A percentile compares a stretch with the other conserved stretches of the same genome.
Evolutionary conservation across 2,329 filamentous ascomycete species (phyloP).

Genomic region (Fonsecaea pugnacius): DNA sequence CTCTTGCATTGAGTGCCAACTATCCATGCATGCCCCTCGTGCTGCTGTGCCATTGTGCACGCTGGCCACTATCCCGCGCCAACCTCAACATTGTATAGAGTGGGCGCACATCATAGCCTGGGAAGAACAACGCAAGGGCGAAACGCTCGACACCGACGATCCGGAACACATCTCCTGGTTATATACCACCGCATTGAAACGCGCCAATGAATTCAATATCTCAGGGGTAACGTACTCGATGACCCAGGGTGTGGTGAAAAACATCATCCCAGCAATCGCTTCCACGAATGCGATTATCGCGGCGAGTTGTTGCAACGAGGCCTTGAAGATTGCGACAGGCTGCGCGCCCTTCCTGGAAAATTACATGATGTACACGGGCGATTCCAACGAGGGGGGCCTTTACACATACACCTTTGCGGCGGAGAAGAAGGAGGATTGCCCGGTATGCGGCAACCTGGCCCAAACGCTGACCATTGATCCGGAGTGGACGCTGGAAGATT

Average conservation of each 20-base stretch:
- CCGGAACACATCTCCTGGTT: constrained; percentile 98
- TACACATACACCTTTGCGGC: constrained; percentile 98
- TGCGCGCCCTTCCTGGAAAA: constrained; percentile 83
- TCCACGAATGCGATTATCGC: constrained; percentile 97
- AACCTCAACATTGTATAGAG: constrained; percentile 97
- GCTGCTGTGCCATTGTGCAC: constrained; percentile 97
- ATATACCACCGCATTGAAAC: constrained; percentile 78
- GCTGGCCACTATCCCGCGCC: constrained; percentile 90
- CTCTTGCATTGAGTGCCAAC: constrained; percentile 95
- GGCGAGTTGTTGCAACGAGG: constrained; percentile 94
- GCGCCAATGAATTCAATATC: constrained; percentile 88
- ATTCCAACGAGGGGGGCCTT: constrained; percentile 90
- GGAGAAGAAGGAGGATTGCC: constrained; percentile 91
- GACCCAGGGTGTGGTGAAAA: constrained; percentile 97
- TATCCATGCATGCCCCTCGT: constrained; percentile 97
- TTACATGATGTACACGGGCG: constrained; percentile 99
- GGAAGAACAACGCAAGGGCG: constrained; percentile 83
- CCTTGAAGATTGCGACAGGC: constrained; percentile 86
- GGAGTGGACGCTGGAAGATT: constrained; percentile 74
- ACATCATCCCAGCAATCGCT: constrained; percentile 98
- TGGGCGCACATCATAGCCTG: constrained; percentile 99
- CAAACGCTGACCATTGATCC: constrained; percentile 74
- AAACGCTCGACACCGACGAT: constrained; percentile 89
- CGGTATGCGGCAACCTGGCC: constrained; percentile 85
- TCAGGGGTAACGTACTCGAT: constrained; percentile 90